These are phyloP conservation scores for Pelargonium nanum DNA, from an alignment of 345 rosid species.

Conservation along the genomic window DNA sequence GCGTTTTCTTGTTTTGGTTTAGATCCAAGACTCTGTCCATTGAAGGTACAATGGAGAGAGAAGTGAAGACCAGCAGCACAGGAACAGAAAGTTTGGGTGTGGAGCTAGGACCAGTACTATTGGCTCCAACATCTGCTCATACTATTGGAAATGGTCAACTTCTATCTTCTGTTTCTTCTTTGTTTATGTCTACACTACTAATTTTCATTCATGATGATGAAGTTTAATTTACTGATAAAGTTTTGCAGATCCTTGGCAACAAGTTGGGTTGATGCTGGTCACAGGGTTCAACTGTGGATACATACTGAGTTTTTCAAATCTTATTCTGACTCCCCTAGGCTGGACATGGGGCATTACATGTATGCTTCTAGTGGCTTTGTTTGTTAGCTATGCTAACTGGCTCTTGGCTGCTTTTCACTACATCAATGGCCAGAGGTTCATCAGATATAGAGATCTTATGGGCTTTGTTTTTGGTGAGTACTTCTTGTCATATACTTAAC, in stretches of 20 bases:
- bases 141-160: slow-evolving; percentile 14
- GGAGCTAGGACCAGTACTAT: slow-evolving; percentile 9
- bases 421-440: slow-evolving; percentile 19
- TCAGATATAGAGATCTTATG: slow-evolving; percentile 26
- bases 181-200: background rate
- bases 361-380: slow-evolving; percentile 11
- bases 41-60: background rate
- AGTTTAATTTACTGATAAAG: background rate
- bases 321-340: slow-evolving; percentile 20
- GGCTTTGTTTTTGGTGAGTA: slow-evolving; percentile 18
- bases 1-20: background rate
- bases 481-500: background rate
- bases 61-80: background rate
- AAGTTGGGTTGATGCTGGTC: slow-evolving; percentile 25
- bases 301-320: slow-evolving; percentile 23
- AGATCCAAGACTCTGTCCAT: background rate
- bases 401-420: slow-evolving; percentile 24
- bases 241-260: slow-evolving; percentile 27
- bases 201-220: background rate
- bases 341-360: slow-evolving; percentile 23
- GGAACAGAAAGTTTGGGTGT: slow-evolving; percentile 2
- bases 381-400: slow-evolving; percentile 20
- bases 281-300: slow-evolving; percentile 27
- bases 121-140: slow-evolving; percentile 14
- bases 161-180: background rate